Percentiles rank a stretch among this genome's conserved stretches.
phyloP scores from a whole-genome alignment of 768 basidiomycete genomes.

The Leccinum fibrillosum region DNA sequence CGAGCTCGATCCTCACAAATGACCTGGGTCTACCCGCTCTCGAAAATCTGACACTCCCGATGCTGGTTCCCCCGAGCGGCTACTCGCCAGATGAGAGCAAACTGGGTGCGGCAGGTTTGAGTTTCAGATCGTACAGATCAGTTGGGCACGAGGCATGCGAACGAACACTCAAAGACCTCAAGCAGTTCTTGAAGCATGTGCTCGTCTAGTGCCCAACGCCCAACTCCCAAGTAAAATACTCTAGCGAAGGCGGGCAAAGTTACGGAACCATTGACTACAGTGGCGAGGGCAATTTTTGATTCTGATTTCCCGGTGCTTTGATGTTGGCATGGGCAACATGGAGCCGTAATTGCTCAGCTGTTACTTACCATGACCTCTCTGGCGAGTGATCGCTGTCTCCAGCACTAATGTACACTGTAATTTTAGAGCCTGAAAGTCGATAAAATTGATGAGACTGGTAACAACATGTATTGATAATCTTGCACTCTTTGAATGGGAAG shows the following conservation, averaged over 20 bases:
- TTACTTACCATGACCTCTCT: background rate
- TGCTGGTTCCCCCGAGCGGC: constrained; percentile 22
- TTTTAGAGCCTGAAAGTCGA: background rate
- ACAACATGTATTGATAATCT: background rate
- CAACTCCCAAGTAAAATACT: background rate
- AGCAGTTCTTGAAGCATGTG: constrained; percentile 63
- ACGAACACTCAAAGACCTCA: constrained; percentile 68
- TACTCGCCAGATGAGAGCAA: constrained; percentile 19
- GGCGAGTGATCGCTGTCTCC: background rate
- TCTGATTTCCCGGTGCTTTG: background rate
- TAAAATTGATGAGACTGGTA: background rate
- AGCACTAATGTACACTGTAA: constrained; percentile 1
- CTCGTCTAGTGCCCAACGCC: constrained; percentile 34
- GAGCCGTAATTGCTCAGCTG: background rate
- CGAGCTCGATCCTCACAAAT: constrained; percentile 54
- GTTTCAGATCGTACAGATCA: constrained; percentile 64
- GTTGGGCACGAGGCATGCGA: constrained; percentile 64
- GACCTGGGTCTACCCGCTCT: constrained; percentile 46
- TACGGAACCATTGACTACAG: background rate
- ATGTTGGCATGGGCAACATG: background rate
- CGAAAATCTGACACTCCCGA: constrained; percentile 35
- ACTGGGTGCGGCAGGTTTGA: constrained; percentile 45
- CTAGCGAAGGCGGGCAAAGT: background rate
- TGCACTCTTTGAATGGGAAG: background rate
- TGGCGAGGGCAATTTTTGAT: background rate